Base-by-base conservation (phyloP, 768 basidiomycete species). In the Lactarius pseudohatsudake region DNA sequence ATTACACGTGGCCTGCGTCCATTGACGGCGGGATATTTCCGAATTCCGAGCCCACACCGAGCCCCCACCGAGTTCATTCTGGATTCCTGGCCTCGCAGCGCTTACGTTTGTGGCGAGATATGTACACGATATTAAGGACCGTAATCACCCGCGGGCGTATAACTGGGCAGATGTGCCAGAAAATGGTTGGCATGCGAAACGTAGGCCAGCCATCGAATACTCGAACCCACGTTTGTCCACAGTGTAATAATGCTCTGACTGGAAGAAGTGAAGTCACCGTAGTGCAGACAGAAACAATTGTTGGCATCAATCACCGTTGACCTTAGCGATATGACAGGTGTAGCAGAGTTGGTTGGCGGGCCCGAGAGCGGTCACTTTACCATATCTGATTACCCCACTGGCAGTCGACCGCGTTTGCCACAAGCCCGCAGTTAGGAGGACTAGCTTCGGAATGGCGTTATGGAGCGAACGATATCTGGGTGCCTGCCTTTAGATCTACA, bases 151-250 rank as follows among this genome's bases (percentile, higher is more conserved):
- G 79, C 79, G 18, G 79, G 45, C 76, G 77, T 71, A 76, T 76
- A 2, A 77, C 78, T 0, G 75, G 79, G 63, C 79, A 81, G 22
- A 78, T 75, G 36, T 79, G 73, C 57, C 40, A 77, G 68, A 80
- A 81, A 36, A 69, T 65, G 50, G 55, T 61, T 28, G 57, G 55
- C 59, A 61, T 20, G n/a, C 57, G 34, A 60, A 67, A 64, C 18
- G 1, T 2, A 53, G 26, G 26, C 26, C 26, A 26, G 38, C 3
- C n/a, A 50, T 41, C 60, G 57, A 18, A 69, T 36, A 47, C 54
- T 57, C 40, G 47, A 53, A 53, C 26, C 50, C 38, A 50, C 61
- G 36, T 50, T 61, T 5, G 20, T 55, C n/a, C n/a, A 22, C 36
- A 13, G 62, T 5, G 7, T 62, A 32, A 28, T 30, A 9, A 22